phyloP scores from a whole-genome alignment of 2,329 filamentous ascomycete species.

The Chaetomium sp. region DNA sequence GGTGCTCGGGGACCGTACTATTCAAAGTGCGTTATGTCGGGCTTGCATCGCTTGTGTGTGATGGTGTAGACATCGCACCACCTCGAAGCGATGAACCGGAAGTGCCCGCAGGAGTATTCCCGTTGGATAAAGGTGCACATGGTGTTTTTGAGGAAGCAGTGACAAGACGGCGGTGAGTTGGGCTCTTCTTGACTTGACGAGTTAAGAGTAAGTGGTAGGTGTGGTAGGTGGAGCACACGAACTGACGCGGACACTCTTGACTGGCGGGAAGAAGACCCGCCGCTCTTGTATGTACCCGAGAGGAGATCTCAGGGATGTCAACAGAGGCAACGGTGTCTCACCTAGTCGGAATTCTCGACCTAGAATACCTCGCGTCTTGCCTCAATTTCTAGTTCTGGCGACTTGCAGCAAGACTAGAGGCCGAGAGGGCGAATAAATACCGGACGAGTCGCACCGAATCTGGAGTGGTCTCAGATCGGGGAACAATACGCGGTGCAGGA shows the following conservation, averaged over 20 bases:
- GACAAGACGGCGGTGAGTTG: background rate
- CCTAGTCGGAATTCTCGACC: conserved; percentile 5
- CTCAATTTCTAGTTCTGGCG: conserved; percentile 17
- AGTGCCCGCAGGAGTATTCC: conserved; percentile 38
- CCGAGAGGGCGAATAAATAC: conserved; percentile 1
- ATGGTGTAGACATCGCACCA: conserved; percentile 37
- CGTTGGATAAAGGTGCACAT: conserved; percentile 46
- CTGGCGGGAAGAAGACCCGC: background rate
- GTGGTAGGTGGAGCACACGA: background rate
- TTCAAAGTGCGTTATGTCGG: conserved; percentile 37
- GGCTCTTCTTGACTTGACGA: background rate
- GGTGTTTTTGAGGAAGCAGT: background rate
- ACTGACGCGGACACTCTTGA: background rate
- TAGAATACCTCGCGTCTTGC: background rate
- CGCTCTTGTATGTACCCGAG: conserved; percentile 22
- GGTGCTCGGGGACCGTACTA: conserved; percentile 18
- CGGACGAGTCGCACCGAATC: background rate
- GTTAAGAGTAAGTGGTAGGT: background rate
- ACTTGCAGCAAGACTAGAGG: conserved; percentile 11
- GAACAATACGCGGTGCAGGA: background rate
- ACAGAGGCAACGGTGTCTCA: conserved; percentile 6
- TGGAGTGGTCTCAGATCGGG: conserved; percentile 11
- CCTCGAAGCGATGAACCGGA: conserved; percentile 37
- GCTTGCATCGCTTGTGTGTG: conserved; percentile 37
- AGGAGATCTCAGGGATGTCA: background rate